Conservation (phyloP, 768 basidiomycete species). For the Favolaschia claudopus region DNA sequence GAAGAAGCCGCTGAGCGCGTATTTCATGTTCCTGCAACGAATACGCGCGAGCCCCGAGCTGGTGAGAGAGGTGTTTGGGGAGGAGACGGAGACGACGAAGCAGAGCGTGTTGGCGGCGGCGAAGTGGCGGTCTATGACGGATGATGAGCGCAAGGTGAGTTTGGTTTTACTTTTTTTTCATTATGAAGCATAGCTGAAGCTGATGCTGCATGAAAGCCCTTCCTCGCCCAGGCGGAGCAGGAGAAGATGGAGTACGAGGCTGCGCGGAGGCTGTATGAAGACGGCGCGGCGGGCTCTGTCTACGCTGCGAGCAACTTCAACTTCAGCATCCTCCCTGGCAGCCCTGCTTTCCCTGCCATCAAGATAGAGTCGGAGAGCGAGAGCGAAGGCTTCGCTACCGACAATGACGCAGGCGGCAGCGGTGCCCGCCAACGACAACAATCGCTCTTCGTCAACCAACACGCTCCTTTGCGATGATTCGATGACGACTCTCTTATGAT, state of each 20-base stretch:
- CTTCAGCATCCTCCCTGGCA: conserved; percentile 80
- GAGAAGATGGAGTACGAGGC: conserved; percentile 95
- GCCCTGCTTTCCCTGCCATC: conserved; percentile 68
- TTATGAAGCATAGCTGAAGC: conserved; percentile 22
- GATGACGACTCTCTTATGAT: too few species aligned
- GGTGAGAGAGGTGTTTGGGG: conserved; percentile 84
- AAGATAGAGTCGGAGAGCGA: conserved; percentile 74
- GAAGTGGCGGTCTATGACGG: conserved; percentile 92
- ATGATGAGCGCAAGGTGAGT: conserved; percentile 89
- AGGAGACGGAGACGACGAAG: conserved; percentile 92
- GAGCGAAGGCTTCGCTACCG: conserved; percentile 67
- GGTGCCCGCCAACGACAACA: too few species aligned
- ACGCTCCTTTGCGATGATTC: too few species aligned
- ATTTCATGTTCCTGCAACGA: conserved; percentile 93
- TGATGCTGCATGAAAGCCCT: conserved; percentile 64
- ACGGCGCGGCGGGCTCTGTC: conserved; percentile 72
- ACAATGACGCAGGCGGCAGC: conserved; percentile 49
- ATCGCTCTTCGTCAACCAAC: too few species aligned
- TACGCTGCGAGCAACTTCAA: conserved; percentile 86
- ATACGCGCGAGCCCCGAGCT: conserved; percentile 82
- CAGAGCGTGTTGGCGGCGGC: conserved; percentile 94
- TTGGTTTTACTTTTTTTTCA: conserved; percentile 20
- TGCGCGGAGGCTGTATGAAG: conserved; percentile 86
- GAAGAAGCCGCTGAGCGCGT: conserved; percentile 93
- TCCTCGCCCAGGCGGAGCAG: conserved; percentile 91